Conservation (phyloP, 2,329 filamentous ascomycete genomes). For the Colletotrichum chlorophyti region DNA sequence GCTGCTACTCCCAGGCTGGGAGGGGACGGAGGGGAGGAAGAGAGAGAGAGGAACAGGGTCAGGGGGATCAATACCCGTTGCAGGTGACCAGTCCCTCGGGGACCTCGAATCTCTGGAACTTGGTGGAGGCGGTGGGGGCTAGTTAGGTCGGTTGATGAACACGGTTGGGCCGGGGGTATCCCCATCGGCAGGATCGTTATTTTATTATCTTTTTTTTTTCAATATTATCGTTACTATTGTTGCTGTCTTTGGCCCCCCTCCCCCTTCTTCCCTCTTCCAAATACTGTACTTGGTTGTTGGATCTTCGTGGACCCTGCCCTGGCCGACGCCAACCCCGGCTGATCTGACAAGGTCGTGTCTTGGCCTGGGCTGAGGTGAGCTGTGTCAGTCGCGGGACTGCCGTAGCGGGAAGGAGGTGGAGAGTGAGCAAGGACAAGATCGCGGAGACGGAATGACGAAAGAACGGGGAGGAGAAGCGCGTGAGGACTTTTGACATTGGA, state of each 20-base stretch:
- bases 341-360: not conserved
- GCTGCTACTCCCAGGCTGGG: not conserved
- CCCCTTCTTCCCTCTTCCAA: too few relatives aligned
- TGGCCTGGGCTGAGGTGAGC: not conserved
- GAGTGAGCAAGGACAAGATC: not conserved
- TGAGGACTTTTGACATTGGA: too few relatives aligned
- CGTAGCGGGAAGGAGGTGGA: not conserved
- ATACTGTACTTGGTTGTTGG: not conserved
- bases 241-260: too few relatives aligned
- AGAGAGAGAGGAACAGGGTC: too few relatives aligned
- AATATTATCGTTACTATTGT: too few relatives aligned
- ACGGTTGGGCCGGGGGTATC: constrained; percentile 55
- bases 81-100: constrained; percentile 9
- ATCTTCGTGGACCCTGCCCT: not conserved
- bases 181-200: constrained; percentile 44
- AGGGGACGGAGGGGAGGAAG: not conserved
- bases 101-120: not conserved
- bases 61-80: not conserved
- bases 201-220: too few relatives aligned
- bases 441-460: not conserved
- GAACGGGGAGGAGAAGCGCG: not conserved
- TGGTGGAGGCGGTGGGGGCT: not conserved
- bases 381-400: not conserved
- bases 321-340: not conserved
- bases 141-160: not conserved